Base-by-base conservation (phyloP, 2,329 filamentous ascomycete species). In the Fusarium sp. region DNA sequence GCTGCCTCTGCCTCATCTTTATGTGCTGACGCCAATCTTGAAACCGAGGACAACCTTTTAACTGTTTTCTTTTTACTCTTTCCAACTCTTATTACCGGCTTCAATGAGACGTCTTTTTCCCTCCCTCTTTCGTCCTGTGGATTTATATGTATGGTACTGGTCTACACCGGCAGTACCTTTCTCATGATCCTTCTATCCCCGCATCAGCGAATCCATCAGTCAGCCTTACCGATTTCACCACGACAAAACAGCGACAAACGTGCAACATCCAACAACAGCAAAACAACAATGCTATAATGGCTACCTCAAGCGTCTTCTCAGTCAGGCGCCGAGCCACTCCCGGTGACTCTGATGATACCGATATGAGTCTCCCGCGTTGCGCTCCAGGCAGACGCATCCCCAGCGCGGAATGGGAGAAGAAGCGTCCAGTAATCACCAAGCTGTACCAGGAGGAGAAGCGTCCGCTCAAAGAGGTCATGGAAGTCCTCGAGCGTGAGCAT, bases 371-470 rank as follows among this genome's bases (percentile, higher is more conserved):
- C 37, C 53, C 70, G 24, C 70, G 70, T 19, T 73, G 56, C 26
- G 62, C 65, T 7, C 63, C 71, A 19, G 68, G 75, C n/a, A 78
- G 75, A 61, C 75, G 76, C 17, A 76, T 78, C 28, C 76, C 76
- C 22, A 73, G 71, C 30, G 67, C 75, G 14, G 70, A 77, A 28
- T 78, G 76, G 76, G 77, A 78, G 57, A 73, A 74, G 62, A 77
- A 76, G 64, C 72, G 76, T 8, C 72, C 77, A 37, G 74, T 76
- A 47, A 81, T 81, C 58, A 80, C 76, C 44, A 73, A 65, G 19
- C 67, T 81, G 47, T 81, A 81, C 59, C 75, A 81, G 54, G 79
- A 80, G 46, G 77, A 81, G 65, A 80, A 80, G 67, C 76, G 74
- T 33, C 77, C 79, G 24, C 75, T 81, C 54, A 80, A 80, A 49